These are phyloP conservation scores for Melianthus villosus DNA, from an alignment of 441 rosid species.

Conservation along the genomic window DNA sequence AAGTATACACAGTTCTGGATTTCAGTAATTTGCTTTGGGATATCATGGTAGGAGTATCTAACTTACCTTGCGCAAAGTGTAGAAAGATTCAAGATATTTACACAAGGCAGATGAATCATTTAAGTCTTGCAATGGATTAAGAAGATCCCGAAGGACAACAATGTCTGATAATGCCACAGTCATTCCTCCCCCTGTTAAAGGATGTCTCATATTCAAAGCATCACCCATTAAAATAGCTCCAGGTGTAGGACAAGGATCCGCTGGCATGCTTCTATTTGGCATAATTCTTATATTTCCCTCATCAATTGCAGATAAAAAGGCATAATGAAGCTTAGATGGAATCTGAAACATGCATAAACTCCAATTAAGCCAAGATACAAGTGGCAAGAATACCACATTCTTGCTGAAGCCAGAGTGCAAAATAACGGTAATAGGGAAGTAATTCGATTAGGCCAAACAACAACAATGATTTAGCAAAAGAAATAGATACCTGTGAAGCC, in stretches of 20 bases:
- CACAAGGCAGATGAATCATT: conserved; percentile 1
- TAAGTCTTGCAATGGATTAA: conserved; percentile 5
- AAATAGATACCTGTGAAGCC: conserved; percentile 8
- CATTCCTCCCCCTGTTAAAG: conserved; percentile 14
- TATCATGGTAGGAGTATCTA: no score
- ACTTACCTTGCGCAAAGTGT: conserved; percentile 11
- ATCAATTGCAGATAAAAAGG: conserved; percentile 8
- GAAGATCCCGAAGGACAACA: conserved; percentile 12
- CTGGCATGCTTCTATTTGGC: conserved; percentile 11
- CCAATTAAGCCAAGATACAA: not conserved
- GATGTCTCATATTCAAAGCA: conserved; percentile 11
- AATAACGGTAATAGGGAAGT: no score
- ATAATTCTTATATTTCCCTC: conserved; percentile 7
- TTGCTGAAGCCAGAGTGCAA: not conserved
- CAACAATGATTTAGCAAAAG: not conserved
- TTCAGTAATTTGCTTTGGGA: no score
- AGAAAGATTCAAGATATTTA: conserved; percentile 9
- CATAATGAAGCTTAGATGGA: conserved; percentile 5
- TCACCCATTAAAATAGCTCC: conserved; percentile 12
- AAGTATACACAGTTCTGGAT: no score
- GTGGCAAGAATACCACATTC: not conserved
- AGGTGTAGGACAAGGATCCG: conserved; percentile 7
- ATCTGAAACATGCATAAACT: conserved; percentile 4
- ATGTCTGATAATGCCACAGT: conserved; percentile 12
- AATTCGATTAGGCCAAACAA: no score